Evolutionary conservation across 2,329 filamentous ascomycete species (phyloP), one percentile per base, ranked within the genome.

Genomic region (Talaromyces sp.): DNA sequence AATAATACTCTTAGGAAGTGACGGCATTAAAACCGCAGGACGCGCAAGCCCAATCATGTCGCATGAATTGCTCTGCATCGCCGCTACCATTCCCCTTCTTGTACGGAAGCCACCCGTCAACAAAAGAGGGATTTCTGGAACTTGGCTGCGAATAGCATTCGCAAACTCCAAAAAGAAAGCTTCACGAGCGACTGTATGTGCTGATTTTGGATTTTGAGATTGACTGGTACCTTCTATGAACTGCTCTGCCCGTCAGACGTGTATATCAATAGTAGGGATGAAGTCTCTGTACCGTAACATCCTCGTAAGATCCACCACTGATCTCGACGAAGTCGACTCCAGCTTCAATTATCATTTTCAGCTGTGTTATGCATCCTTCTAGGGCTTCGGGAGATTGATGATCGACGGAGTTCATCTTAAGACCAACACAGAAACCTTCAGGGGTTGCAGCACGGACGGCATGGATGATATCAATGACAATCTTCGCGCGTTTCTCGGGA

Each of bases 101-200:
- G 81, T 84, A 1, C 86, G 82, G 73, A 90, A 89, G 0, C 88
- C 88, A 3, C 88, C 88, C 0, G 86, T 89, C 3, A 90, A 81
- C 78, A 87, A 83, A 37, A 87, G 73, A 0, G 82, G 75, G 0
- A 84, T 73, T 3, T 75, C 68, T 0, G 81, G 80, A 63, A 84
- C 80, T 27, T 76, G 74, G 4, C 72, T 70, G 33, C 85, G 81
- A 39, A 86, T 81, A 9, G 79, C 76, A n/a, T 79, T 76, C 0
- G 86, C 85, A 68, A 90, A 90, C 54, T 89, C 85, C 1, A 90
- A 78, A 76, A 91, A 91, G 79, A 89, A 90, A 0, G 87, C 86
- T 69, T 91, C 88, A 8, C 88, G 82, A 0, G 82, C 81, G 13
- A 77, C 75, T 0, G 86, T 87, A 6, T 80, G 79, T 14, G 45